Percentiles rank a stretch among this genome's conserved stretches.
phyloP scores from a whole-genome alignment of 2,329 filamentous ascomycete species.

The Chaetomiaceae sp. region DNA sequence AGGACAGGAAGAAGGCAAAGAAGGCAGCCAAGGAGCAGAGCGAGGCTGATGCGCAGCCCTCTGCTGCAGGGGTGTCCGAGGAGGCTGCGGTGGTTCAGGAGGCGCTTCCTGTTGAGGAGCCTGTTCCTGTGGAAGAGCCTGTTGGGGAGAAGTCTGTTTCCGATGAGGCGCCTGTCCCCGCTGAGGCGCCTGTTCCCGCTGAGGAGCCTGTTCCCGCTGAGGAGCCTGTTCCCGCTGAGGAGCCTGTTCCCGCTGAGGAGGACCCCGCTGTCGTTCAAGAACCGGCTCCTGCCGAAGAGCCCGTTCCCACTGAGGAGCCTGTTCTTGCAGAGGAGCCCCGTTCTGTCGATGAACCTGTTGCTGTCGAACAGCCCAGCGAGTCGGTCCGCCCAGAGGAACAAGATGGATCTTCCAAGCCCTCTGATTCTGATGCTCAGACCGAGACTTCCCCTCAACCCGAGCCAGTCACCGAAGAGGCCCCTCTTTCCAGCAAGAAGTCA shows the following conservation, averaged over 20 bases:
- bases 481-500: constrained; percentile 27
- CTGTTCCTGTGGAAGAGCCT: not conserved
- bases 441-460: not conserved
- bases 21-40: constrained; percentile 12
- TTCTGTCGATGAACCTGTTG: not conserved
- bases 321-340: not conserved
- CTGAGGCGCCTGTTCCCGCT: not conserved
- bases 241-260: not conserved
- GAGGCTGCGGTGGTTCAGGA: not conserved
- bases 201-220: not conserved
- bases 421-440: not conserved
- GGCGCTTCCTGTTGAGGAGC: not conserved
- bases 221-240: not conserved
- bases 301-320: not conserved
- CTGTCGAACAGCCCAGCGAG: not conserved
- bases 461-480: not conserved
- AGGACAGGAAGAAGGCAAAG: constrained; percentile 26
- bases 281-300: not conserved
- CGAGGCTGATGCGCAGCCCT: not conserved
- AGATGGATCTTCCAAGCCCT: not conserved
- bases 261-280: not conserved
- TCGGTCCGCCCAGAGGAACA: not conserved
- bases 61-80: not conserved
- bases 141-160: not conserved
- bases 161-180: not conserved